These are phyloP conservation scores for Serendipita indica DNA, from an alignment of 768 basidiomycete species.

Conservation along the genomic window DNA sequence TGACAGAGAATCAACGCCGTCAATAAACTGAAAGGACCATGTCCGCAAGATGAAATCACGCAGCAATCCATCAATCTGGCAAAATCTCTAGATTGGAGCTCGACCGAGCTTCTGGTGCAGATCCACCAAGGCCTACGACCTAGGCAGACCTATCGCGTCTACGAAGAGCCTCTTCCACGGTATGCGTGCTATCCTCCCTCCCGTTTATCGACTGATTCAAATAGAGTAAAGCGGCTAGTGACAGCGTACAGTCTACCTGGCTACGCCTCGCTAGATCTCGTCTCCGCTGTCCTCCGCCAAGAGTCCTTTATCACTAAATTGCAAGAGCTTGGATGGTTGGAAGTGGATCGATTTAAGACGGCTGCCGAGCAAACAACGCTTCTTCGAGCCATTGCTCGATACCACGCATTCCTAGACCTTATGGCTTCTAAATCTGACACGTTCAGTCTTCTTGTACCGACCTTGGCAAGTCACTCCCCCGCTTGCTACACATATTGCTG, in stretches of 20 bases:
- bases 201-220: neutral
- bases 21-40: neutral
- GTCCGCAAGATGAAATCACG: neutral
- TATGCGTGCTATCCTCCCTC: neutral
- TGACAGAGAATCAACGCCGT: neutral
- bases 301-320: constrained; percentile 41
- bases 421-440: constrained; percentile 4
- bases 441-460: constrained; percentile 8
- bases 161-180: neutral
- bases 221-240: constrained; percentile 3
- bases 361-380: constrained; percentile 24
- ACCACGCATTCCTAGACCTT: constrained; percentile 35
- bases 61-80: neutral
- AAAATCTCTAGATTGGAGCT: neutral
- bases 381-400: constrained; percentile 36
- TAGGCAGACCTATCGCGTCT: neutral
- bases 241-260: neutral
- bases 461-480: neutral
- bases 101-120: neutral
- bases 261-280: constrained; percentile 10
- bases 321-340: constrained; percentile 37
- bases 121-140: neutral
- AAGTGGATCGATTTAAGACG: constrained; percentile 27
- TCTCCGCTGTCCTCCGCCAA: constrained; percentile 33
- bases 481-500: neutral